These are phyloP conservation scores for Trypanosoma vivax DNA, from an alignment of 208 protist species.

Conservation along the genomic window DNA sequence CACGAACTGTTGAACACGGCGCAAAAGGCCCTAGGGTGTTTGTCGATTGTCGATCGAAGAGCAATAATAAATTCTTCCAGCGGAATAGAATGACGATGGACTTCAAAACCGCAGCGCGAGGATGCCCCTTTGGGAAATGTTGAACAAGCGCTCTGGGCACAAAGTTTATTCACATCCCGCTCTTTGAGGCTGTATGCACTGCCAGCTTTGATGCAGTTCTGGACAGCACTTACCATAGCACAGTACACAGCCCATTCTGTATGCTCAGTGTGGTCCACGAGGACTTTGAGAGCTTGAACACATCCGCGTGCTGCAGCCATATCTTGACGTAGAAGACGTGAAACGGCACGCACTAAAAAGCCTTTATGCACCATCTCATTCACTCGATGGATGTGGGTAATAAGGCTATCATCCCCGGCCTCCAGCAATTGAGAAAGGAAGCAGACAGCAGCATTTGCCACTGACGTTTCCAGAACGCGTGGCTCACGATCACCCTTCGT, in stretches of 20 bases:
- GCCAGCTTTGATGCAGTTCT: slow-evolving; percentile 14
- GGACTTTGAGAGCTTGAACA: slow-evolving; percentile 7
- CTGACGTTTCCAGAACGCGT: slow-evolving; percentile 18
- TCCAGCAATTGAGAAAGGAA: slow-evolving; percentile 14
- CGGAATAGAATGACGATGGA: slow-evolving; percentile 14
- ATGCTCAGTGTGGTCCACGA: slow-evolving; percentile 19
- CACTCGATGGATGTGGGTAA: slow-evolving; percentile 12
- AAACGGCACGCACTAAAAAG: slow-evolving; percentile 12
- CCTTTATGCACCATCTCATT: slow-evolving; percentile 17
- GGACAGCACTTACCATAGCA: slow-evolving; percentile 21
- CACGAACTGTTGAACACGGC: slow-evolving; percentile 22
- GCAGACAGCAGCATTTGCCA: slow-evolving; percentile 11
- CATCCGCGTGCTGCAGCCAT: neutral
- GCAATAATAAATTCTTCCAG: slow-evolving; percentile 20
- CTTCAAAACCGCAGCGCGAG: neutral
- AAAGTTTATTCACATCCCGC: slow-evolving; percentile 19
- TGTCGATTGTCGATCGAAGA: slow-evolving; percentile 16
- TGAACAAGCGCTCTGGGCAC: neutral
- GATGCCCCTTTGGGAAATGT: neutral
- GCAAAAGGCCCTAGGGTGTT: slow-evolving; percentile 22
- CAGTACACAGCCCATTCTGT: slow-evolving; percentile 27
- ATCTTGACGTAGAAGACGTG: slow-evolving; percentile 16
- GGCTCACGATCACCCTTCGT: neutral
- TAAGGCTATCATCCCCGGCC: slow-evolving; percentile 4
- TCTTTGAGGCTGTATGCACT: slow-evolving; percentile 9